Evolutionary conservation across 495 filamentous ascomycete genomes (phyloP), one percentile per base, ranked within the genome.

Genomic region (Collariella sp.): DNA sequence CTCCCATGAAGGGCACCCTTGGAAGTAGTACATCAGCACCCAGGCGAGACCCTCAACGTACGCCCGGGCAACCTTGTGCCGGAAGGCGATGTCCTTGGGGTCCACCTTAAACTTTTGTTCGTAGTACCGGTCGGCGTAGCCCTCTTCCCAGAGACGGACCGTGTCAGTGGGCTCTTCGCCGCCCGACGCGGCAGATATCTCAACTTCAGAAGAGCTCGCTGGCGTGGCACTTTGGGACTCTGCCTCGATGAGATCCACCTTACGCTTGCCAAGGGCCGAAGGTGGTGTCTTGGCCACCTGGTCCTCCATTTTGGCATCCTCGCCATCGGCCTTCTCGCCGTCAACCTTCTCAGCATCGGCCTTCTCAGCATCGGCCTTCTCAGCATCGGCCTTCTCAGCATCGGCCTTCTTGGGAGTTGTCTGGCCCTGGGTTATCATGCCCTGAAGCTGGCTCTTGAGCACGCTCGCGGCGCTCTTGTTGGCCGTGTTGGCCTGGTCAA

Each of bases 31-130:
- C 16, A 85, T 75, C 22, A 99, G 73, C n/a, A 97, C 93, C 93
- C 94, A 99, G 33, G 86, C 86, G n/a, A 97, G 79, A 43, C 93
- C 93, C 73, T 95, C 88, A n/a, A 90, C 89, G 68, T 99, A 99
- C 15, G 86, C 80, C 45, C 83, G 79, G n/a, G 84, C 93, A 61
- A 99, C 94, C 67, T 93, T 84, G 69, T 89, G 85, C 51, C 93
- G 83, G 70, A 97, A 97, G 46, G 82, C 88, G 46, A 84, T 71
- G 67, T 99, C 85, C 34, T 85, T 77, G 1, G 86, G 80, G 50
- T 86, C 84, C 36, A 90, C 88, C n/a, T 83, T 70, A 70, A 99
- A 99, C 66, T 99, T 99, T 67, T 95, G 88, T 67, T 95, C 85
- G 67, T 99, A 99, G 68, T 99, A 99, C 35, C 93, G 77, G 65